A percentile compares a stretch with the other conserved stretches of the same genome.
Conservation (phyloP, 1,139 yeast genomes). For the Hyphopichia buzzinii region DNA sequence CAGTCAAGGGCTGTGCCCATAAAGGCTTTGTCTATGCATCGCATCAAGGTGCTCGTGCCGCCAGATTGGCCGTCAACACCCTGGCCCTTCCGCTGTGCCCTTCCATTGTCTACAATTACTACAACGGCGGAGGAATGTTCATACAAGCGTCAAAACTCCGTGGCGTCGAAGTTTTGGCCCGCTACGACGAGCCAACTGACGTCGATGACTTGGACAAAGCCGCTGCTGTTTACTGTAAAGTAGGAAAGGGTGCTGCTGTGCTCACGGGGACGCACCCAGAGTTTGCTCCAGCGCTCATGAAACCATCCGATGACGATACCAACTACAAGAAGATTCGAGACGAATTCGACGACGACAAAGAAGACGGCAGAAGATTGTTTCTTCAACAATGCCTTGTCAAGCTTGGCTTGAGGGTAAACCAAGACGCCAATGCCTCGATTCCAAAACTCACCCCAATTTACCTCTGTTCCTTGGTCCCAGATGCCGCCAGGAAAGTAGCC, state of each 20-base stretch:
- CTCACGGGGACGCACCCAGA: conserved; percentile 94
- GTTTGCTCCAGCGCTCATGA: conserved; percentile 57
- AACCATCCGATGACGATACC: conserved; percentile 20
- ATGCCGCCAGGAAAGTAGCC: conserved; percentile 23
- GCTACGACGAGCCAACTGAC: conserved; percentile 47
- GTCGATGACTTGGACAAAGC: conserved; percentile 52
- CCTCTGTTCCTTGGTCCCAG: conserved; percentile 34
- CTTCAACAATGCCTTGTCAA: conserved; percentile 53
- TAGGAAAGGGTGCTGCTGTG: conserved; percentile 75
- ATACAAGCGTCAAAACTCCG: conserved; percentile 63
- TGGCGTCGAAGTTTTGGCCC: conserved; percentile 70
- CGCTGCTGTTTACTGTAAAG: conserved; percentile 62
- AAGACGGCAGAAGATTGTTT: conserved; percentile 55
- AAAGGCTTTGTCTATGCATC: conserved; percentile 77
- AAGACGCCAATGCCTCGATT: conserved; percentile 43
- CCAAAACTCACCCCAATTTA: conserved; percentile 70
- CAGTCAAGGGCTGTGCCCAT: conserved; percentile 76
- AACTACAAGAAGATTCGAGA: conserved; percentile 36
- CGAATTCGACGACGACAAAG: conserved; percentile 27
- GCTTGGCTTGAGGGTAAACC: conserved; percentile 68
- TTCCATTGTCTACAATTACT: conserved; percentile 40
- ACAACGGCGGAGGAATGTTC: conserved; percentile 89
- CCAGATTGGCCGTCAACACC: conserved; percentile 40
- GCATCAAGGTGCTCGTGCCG: conserved; percentile 72
- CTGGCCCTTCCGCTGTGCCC: conserved; percentile 23